Percentiles rank a stretch among this genome's conserved stretches.
These are phyloP conservation scores for Berkeleyomyces basicola DNA, from an alignment of 2,329 filamentous ascomycete genomes.

Conservation along the genomic window DNA sequence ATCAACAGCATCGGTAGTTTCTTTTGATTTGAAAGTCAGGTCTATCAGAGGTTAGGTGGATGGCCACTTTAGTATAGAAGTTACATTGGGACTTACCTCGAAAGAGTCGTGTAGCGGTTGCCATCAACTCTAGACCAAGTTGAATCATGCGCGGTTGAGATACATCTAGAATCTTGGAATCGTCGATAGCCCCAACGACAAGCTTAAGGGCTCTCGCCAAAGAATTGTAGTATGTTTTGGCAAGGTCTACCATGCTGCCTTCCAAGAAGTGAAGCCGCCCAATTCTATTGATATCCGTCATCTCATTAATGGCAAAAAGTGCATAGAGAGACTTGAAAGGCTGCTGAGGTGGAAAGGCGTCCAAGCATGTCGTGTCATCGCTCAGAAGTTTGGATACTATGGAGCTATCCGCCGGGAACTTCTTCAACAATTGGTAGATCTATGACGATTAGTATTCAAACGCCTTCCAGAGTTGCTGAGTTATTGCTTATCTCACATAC, in stretches of 20 bases:
- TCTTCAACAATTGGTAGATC: constrained; percentile 55
- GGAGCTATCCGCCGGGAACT: constrained; percentile 50
- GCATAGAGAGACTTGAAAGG: constrained; percentile 63
- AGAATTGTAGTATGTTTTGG: constrained; percentile 20
- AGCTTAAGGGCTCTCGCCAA: constrained; percentile 33
- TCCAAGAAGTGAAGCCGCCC: constrained; percentile 14
- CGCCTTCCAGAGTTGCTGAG: not conserved
- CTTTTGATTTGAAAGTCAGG: not conserved
- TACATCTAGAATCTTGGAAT: constrained; percentile 32
- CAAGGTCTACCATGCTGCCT: not conserved
- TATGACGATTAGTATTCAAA: constrained; percentile 17
- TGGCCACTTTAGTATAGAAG: not conserved
- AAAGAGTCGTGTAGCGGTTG: constrained; percentile 22
- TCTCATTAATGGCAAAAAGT: constrained; percentile 47
- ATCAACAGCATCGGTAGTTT: not conserved
- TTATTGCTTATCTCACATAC: constrained; percentile 26
- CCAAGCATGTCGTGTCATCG: constrained; percentile 32
- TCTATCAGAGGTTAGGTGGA: not conserved
- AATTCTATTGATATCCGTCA: constrained; percentile 27
- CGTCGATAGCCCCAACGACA: constrained; percentile 43
- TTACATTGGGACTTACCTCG: constrained; percentile 21
- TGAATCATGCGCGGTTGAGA: not conserved
- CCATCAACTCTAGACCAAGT: constrained; percentile 7
- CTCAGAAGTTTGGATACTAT: constrained; percentile 43
- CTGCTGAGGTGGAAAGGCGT: constrained; percentile 51